Conservation (phyloP, 1,139 yeast genomes). For the Scheffersomyces titani region DNA sequence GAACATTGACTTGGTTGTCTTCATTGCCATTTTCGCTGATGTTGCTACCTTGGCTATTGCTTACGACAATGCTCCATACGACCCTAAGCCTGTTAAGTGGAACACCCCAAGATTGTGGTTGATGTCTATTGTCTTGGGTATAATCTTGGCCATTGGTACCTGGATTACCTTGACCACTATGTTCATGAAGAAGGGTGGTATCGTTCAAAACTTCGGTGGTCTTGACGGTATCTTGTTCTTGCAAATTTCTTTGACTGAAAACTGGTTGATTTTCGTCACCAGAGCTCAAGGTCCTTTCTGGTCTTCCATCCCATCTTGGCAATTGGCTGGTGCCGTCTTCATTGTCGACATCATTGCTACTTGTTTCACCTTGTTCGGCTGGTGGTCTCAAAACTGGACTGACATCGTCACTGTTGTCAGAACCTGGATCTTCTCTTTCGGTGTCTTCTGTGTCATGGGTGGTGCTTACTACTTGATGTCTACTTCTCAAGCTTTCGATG, state of each 20-base stretch:
- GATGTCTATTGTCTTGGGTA: slow-evolving; percentile 85
- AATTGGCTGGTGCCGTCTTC: slow-evolving; percentile 89
- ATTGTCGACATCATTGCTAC: slow-evolving; percentile 88
- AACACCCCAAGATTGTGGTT: slow-evolving; percentile 97
- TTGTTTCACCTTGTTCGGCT: slow-evolving; percentile 89
- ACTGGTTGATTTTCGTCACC: slow-evolving; percentile 94
- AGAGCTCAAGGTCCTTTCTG: slow-evolving; percentile 97
- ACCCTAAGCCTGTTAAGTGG: slow-evolving; percentile 98
- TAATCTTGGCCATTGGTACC: slow-evolving; percentile 81
- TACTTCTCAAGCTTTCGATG: slow-evolving; percentile 83
- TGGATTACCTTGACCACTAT: slow-evolving; percentile 92
- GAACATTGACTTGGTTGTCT: slow-evolving; percentile 84
- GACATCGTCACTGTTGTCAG: slow-evolving; percentile 92
- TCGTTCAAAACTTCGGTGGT: slow-evolving; percentile 91
- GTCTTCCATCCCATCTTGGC: slow-evolving; percentile 92
- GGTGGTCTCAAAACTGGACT: slow-evolving; percentile 99
- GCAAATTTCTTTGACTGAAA: slow-evolving; percentile 90
- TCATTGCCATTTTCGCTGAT: slow-evolving; percentile 94
- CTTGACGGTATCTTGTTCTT: slow-evolving; percentile 89
- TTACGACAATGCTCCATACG: slow-evolving; percentile 97
- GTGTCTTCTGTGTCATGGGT: slow-evolving; percentile 94
- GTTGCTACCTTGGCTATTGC: slow-evolving; percentile 95
- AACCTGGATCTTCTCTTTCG: slow-evolving; percentile 93
- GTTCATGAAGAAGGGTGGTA: slow-evolving; percentile 84
- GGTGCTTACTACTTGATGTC: slow-evolving; percentile 96